Evolutionary conservation across 192 early-diverging fungal species (phyloP).

Genomic region (Mortierella claussenii): DNA sequence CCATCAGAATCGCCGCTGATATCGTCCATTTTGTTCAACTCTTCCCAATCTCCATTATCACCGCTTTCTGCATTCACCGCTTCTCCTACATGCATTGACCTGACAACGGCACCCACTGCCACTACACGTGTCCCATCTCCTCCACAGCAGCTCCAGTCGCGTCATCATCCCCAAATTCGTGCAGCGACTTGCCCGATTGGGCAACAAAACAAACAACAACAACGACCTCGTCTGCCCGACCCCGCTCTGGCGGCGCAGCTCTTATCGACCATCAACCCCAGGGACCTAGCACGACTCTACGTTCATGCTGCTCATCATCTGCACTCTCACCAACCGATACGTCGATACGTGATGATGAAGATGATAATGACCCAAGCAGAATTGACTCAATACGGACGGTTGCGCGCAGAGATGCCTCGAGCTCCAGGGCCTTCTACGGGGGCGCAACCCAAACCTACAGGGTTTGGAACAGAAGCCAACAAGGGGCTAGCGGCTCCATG

Average conservation of each 20-base stretch:
- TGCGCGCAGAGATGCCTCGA: slow-evolving; percentile 45
- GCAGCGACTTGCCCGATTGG: slow-evolving; percentile 6
- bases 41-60: too few relatives aligned
- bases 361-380: slow-evolving; percentile 52
- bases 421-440: slow-evolving; percentile 42
- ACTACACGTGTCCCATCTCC: neutral
- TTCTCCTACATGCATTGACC: neutral
- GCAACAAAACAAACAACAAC: neutral
- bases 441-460: slow-evolving; percentile 20
- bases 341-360: slow-evolving; percentile 43
- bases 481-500: slow-evolving; percentile 8
- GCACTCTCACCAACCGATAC: slow-evolving; percentile 50
- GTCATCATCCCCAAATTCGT: neutral
- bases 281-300: slow-evolving; percentile 30
- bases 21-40: too few relatives aligned
- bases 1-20: too few relatives aligned
- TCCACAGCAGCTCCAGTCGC: neutral
- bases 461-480: slow-evolving; percentile 31
- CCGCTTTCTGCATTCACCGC: neutral
- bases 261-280: slow-evolving; percentile 24
- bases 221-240: slow-evolving; percentile 17
- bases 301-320: slow-evolving; percentile 48
- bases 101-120: neutral
- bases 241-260: slow-evolving; percentile 11
- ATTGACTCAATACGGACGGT: slow-evolving; percentile 29